phyloP scores from a whole-genome alignment of 2,329 filamentous ascomycete species.

The Ophidiomyces ophidiicola region DNA sequence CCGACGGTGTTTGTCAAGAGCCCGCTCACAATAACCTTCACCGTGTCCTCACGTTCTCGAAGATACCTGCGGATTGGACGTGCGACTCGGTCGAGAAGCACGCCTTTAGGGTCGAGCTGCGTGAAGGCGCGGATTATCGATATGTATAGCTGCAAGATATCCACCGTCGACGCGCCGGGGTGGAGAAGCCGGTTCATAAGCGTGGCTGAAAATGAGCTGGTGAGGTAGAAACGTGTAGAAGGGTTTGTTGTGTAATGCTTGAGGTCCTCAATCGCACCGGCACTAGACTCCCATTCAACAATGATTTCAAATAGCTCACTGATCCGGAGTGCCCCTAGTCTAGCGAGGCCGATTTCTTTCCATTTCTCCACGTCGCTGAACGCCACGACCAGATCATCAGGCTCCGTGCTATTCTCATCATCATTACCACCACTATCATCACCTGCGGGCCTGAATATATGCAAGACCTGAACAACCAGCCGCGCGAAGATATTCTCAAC shows the following conservation, averaged over 20 bases:
- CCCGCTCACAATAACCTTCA: constrained; percentile 52
- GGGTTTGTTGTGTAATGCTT: constrained; percentile 45
- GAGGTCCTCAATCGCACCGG: constrained; percentile 49
- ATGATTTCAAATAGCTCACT: constrained; percentile 50
- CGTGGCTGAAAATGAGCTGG: constrained; percentile 42
- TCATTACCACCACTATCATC: not conserved
- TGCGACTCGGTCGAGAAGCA: constrained; percentile 55
- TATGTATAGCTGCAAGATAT: constrained; percentile 57
- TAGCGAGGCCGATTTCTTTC: constrained; percentile 43
- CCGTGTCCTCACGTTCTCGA: constrained; percentile 52
- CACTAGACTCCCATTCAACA: constrained; percentile 47
- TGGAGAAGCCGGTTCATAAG: constrained; percentile 46
- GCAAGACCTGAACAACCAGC: constrained; percentile 39
- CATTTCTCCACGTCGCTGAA: constrained; percentile 40
- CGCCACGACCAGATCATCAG: constrained; percentile 24
- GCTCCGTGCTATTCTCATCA: constrained; percentile 15
- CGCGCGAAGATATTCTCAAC: constrained; percentile 43
- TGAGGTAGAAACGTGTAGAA: constrained; percentile 44
- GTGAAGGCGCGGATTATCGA: constrained; percentile 54
- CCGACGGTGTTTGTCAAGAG: constrained; percentile 45
- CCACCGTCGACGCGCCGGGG: constrained; percentile 52
- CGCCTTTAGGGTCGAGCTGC: constrained; percentile 51
- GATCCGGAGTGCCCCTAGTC: constrained; percentile 45
- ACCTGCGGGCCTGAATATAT: constrained; percentile 26
- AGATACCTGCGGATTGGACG: constrained; percentile 52